Base-by-base conservation (phyloP, 768 basidiomycete species). In the Leccinum arenicola region DNA sequence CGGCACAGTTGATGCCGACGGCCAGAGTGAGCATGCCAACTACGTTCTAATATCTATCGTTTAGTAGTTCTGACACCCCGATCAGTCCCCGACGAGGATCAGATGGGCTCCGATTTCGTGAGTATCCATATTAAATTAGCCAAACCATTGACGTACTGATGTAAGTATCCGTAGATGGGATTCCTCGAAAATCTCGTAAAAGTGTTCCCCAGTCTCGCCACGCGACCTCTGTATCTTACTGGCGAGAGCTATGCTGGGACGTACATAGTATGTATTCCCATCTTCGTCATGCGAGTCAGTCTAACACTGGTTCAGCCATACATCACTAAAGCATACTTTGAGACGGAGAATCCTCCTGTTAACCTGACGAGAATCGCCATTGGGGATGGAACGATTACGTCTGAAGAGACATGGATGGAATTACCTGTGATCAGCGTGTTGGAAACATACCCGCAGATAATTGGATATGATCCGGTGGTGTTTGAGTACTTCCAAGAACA, bases 181-280 rank as follows among this genome's bases (percentile, higher is more conserved):
- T 90, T 90, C 70, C 68, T 91, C 31, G 73, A 71, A 31, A 90
- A 90, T 65, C 77, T 89, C 5, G 86, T 89, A 61, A 84, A 86
- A 65, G 84, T 89, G 15, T 91, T 91, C 68, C 89, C 89, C 3
- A 78, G 78, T 62, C 76, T 90, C 19, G 82, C 82, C 17, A 83
- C 75, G 2, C 82, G 89, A 27, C 88, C 89, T 17, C 74, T 90
- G 50, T 73, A 85, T 68, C 66, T 91, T n/a, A 84, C 84, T 0
- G 89, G 89, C 3, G 89, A 90, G 71, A 87, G 85, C 66, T 90
- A 89, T 70, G 83, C 89, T 21, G 88, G 88, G 25, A 80, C 76
- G 52, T 89, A 84, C 63, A 89, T 89, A 51, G 83, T 84, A 63
- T 59, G 82, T 70, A 6, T 49, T 23, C 23, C 27, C 48, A 21